Base-by-base conservation (phyloP, 2,329 filamentous ascomycete genomes). In the Colletotrichum aenigma region DNA sequence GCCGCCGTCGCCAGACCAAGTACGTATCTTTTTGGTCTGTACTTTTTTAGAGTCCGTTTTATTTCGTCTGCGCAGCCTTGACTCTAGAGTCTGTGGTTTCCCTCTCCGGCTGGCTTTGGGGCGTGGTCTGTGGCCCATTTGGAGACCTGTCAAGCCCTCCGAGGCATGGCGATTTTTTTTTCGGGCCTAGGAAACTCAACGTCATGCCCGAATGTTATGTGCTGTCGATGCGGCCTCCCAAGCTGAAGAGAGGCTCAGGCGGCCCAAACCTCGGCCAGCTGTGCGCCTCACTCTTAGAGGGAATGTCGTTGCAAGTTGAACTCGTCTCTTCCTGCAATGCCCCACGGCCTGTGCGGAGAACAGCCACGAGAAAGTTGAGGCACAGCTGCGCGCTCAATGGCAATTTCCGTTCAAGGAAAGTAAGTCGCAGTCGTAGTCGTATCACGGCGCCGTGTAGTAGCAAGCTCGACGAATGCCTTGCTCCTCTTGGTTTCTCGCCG, bases 11-110 rank as follows among this genome's bases (percentile, higher is more conserved):
- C 24, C 36, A 30, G 62, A 48, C 64, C n/a, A 52, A 24, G 10
- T 67, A 67, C 65, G 65, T 74, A 70, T 64, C 32, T 43, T 28
- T 52, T 65, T 70, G 32, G 24, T 70, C 56, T 32, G 58, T 58
- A 38, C 66, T 70, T 38, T 58, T 64, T 34, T 43, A 55, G 67
- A 66, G 71, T 70, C 71, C 66, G 66, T 70, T 70, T 32, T 34
- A 34, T 24, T 32, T 15, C 58, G 58, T 66, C 61, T 18, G 55
- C 36, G 34, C 43, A 28, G 55, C 48, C 52, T 61, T 43, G 34
- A 36, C n/a, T 24, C 21, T 64, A 13, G 36, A 43, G 55, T 60
- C 65, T 69, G 52, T 67, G 34, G 55, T 38, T 68, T 16, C 28
- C 52, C 55, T 67, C 6, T 34, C 15, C 15, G 6, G 16, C 56